A percentile compares a stretch with the other conserved stretches of the same genome.
phyloP scores from a whole-genome alignment of 1,284 basidiomycete species.

The Ganoderma multipileum region DNA sequence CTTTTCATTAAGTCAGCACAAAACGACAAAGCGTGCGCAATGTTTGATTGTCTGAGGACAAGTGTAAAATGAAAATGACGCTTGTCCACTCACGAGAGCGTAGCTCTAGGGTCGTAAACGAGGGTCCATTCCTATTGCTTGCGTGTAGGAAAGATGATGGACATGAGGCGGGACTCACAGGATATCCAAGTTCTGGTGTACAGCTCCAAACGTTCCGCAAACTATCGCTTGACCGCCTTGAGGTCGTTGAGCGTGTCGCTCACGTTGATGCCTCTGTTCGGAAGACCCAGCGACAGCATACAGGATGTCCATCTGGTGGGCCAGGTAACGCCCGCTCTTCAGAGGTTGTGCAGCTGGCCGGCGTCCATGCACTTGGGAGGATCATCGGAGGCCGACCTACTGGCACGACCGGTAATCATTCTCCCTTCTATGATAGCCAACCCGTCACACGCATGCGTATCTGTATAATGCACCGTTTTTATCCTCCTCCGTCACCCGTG shows the following conservation, averaged over 20 bases:
- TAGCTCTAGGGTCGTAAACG: no score
- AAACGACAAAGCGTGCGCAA: no score
- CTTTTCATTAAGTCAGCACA: no score
- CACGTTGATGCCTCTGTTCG: constrained; percentile 58
- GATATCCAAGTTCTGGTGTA: constrained; percentile 95
- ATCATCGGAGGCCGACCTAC: no score
- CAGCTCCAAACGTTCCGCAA: constrained; percentile 81
- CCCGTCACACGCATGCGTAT: no score
- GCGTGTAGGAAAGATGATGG: no score
- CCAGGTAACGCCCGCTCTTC: not conserved
- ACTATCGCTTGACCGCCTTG: constrained; percentile 91
- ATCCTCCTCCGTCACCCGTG: not conserved
- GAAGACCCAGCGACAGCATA: not conserved
- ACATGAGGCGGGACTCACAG: constrained; percentile 58
- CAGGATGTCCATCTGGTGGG: not conserved
- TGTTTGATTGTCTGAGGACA: no score
- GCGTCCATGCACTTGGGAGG: not conserved
- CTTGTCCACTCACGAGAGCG: no score
- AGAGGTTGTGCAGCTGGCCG: not conserved
- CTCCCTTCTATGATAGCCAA: not conserved
- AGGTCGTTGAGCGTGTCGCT: constrained; percentile 93
- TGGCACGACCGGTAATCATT: not conserved
- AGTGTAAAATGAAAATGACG: no score
- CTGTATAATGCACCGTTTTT: no score
- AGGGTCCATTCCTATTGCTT: no score